Evolutionary conservation across 1,139 yeast species (phyloP), one percentile per base, ranked within the genome.

Genomic region (Taphrina sp.): DNA sequence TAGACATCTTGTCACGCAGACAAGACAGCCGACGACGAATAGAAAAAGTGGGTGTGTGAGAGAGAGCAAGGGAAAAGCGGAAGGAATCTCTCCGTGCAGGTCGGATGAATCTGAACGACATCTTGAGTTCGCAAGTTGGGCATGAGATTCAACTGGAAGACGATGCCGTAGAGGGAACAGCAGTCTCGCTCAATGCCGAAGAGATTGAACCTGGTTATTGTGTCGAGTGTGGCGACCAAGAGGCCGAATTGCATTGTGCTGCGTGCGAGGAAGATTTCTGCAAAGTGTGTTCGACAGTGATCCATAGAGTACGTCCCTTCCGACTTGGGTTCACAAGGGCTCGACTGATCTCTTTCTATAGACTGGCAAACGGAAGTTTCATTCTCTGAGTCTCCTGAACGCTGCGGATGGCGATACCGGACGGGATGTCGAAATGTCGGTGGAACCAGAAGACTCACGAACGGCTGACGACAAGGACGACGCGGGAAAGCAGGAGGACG

Each of bases 201-300:
- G 56, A 17, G 1, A 22, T 52, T 16, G 49, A 22, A 28, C 49
- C 46, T 16, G 49, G 49, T 16, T 26, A 35, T 23, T 42, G 49
- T 28, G 42, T 43, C 22, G 49, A 52, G 23, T 83, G 90, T 66
- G 78, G 78, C 31, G 86, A 83, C 64, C 85, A 81, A 79, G 82
- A 84, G 23, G 71, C 78, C 3, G 85, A 81, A 61, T 68, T 80
- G 8, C 67, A 71, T 29, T 83, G 90, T 66, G 64, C 69, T 34
- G 74, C 74, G 52, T 83, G 90, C 67, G 77, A 76, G 34, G 90
- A 83, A 62, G 73, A 73, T 23, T 83, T 81, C 62, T 83, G 90
- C 66, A 73, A 76, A 31, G 85, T 82, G 1, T 83, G 90, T 64
- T 82, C 77, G 64, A 80, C 74, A 38, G 76, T 81, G 70, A 71